Evolutionary conservation across 176 grass and related monocot genomes (phyloP), one percentile per base, ranked within the genome.

Genomic region (Canna indica): DNA sequence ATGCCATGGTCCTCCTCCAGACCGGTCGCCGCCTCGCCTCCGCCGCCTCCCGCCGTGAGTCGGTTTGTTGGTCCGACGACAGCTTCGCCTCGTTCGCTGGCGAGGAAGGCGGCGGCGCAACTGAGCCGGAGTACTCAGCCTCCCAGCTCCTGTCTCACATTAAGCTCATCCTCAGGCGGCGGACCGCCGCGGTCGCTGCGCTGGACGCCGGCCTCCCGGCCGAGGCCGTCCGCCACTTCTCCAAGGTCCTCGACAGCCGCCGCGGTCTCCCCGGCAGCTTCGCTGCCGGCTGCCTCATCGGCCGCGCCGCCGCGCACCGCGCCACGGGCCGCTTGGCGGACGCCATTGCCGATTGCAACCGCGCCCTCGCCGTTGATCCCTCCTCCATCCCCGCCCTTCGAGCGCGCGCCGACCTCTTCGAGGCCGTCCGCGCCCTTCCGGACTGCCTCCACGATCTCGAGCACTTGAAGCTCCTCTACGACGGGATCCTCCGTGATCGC

Each of bases 371-470:
- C 1, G 76, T 99, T 13, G 95, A 99, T 50, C 86, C 95, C 0
- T 83, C 95, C 0, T 99, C 81, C 71, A 93, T 99, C 66, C 89
- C 95, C 8, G 95, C 95, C 32, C 79, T 99, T n/a, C 84, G 90
- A 1, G 81, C 86, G 25, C 95, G 95, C 20, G 84, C 95, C 15
- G 86, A 84, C 60, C 83, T 99, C 15, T 85, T 93, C 12, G 82
- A 90, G 69, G 79, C 82, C 20, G 82, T 99, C 26, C 69, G 81
- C 1, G 86, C 90, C 0, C 71, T 93, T 31, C 73, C 81, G 16
- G 95, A 99, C 44, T 93, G 82, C 50, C 89, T 99, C 36, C 88
- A 85, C 12, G 95, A 99, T 78, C 86, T 94, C 0, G 95, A 99
- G 58, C 95, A 99, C 78, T 70, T 99, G 28, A 99, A 94, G 32